These are phyloP conservation scores for Globisporangium cylindrosporum DNA, from an alignment of 352 stramenopile genomes.

Conservation along the genomic window DNA sequence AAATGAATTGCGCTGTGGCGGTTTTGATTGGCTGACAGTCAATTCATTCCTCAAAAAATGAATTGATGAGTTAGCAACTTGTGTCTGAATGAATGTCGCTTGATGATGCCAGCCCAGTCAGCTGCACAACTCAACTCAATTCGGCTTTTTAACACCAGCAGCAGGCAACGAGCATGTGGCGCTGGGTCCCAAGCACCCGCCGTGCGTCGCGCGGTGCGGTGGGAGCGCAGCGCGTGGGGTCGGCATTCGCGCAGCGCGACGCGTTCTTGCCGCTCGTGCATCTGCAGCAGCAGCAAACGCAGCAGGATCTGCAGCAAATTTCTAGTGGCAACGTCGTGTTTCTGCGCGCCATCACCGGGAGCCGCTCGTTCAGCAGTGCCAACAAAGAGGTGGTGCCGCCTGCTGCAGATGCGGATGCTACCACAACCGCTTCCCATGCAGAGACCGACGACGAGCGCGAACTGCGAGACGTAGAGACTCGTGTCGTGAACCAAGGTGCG, in stretches of 20 bases:
- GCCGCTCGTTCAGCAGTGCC: slow-evolving; percentile 8
- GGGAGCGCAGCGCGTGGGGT: not conserved
- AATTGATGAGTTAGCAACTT: slow-evolving; percentile 7
- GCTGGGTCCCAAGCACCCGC: slow-evolving; percentile 6
- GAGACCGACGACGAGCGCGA: not conserved
- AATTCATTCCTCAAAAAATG: not conserved
- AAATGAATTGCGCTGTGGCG: not conserved
- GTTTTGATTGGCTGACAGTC: not conserved
- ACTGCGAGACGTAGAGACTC: not conserved
- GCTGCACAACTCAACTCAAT: slow-evolving; percentile 3
- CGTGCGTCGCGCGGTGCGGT: slow-evolving; percentile 5
- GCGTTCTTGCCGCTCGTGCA: slow-evolving; percentile 3
- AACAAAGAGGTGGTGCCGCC: not conserved
- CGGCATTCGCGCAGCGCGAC: not conserved
- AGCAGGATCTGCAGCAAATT: not conserved
- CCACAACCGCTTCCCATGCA: not conserved
- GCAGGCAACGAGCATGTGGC: slow-evolving; percentile 6
- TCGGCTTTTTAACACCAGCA: slow-evolving; percentile 5
- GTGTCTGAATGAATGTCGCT: not conserved
- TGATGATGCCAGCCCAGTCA: slow-evolving; percentile 9
- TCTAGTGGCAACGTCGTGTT: not conserved
- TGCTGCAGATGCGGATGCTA: no score
- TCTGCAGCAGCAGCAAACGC: slow-evolving; percentile 2
- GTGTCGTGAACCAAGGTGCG: slow-evolving; percentile 6
- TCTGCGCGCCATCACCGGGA: not conserved